Evolutionary conservation across 208 protist genomes (phyloP), one percentile per base, ranked within the genome.

Genomic region (Trypanosoma melophagium): DNA sequence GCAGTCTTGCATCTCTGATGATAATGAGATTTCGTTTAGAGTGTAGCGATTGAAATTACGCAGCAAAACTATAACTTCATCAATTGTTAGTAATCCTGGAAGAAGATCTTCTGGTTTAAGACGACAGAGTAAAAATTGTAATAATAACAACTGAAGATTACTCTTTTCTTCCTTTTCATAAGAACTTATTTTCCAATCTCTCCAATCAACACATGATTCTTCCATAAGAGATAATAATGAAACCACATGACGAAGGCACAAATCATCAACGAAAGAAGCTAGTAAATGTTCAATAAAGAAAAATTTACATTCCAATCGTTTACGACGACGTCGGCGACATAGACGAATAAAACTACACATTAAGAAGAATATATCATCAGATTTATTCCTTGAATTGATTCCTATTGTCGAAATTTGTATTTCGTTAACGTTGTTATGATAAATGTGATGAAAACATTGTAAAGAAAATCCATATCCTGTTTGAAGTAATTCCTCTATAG

Each of bases 401-500:
- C 45, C 25, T 44, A 22, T 22, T 10, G 8, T 13, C 8, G 24
- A 28, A n/a, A 24, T 1, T 3, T 41, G 16, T 17, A 24, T 22
- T n/a, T 22, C 55, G 17, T 45, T 19, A 49, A 40, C 22, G 7
- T 38, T 50, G 5, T 58, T 40, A 22, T 53, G 17, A 65, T 45
- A 22, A 54, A 10, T 25, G 13, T 42, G 12, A 17, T 50, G 3
- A 44, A 47, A 13, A 57, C 25, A 58, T 8, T n/a, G n/a, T 3
- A 21, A 47, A 17, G 16, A 57, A 2, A 49, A 35, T 44, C 0
- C 19, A 44, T 47, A 41, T n/a, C 47, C 56, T 35, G 8, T 25
- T 21, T 31, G 24, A 17, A 71, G 38, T 25, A 63, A 13, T 40
- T 64, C 54, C 16, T 71, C 66, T 19, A 71, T 24, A 4, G 56